Evolutionary conservation across 441 rosid species (phyloP), one percentile per base, ranked within the genome.

Genomic region (Aquilaria agallochum): DNA sequence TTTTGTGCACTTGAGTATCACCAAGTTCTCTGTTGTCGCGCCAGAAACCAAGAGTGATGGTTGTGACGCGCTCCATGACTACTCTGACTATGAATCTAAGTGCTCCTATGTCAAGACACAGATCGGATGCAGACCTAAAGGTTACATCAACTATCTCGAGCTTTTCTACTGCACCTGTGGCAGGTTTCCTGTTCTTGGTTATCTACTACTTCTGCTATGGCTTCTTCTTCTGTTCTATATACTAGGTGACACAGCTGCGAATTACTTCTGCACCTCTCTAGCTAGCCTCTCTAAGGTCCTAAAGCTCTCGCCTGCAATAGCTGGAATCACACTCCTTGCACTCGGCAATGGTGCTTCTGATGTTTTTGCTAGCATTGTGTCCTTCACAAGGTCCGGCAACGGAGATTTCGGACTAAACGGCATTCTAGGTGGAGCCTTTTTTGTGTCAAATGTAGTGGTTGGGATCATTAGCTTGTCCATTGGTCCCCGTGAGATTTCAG

Each of bases 271-370:
- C 61, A 80, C 89, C 65, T 90, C 98, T 10, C 66, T 93, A 7
- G 89, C 90, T 60, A 79, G 79, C 70, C 71, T 93, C 65, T 88
- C 98, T 49, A 86, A 74, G 55, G 56, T 86, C 73, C 63, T 90
- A 60, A 90, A 81, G 63, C 87, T 93, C 40, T 84, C 96, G 62
- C 98, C 97, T 1, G 81, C 92, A 0, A 80, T 93, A 48, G 96
- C 98, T 0, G 97, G 98, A 40, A 86, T 83, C 59, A 87, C 97
- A 14, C 89, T 92, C 55, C 92, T 92, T 61, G 82, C 96, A n/a
- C 89, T 89, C 1, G 97, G 97, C 0, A 92, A 92, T 50, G 97
- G 97, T 11, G 92, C 97, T 8, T 86, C 97, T 31, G 97, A 89
- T 72, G 87, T 92, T 63, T 92, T 92, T 60, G 75, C 98, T 1